Evolutionary conservation across 2,329 filamentous ascomycete genomes (phyloP), one percentile per base, ranked within the genome.

Genomic region (Aspergillus sp.): DNA sequence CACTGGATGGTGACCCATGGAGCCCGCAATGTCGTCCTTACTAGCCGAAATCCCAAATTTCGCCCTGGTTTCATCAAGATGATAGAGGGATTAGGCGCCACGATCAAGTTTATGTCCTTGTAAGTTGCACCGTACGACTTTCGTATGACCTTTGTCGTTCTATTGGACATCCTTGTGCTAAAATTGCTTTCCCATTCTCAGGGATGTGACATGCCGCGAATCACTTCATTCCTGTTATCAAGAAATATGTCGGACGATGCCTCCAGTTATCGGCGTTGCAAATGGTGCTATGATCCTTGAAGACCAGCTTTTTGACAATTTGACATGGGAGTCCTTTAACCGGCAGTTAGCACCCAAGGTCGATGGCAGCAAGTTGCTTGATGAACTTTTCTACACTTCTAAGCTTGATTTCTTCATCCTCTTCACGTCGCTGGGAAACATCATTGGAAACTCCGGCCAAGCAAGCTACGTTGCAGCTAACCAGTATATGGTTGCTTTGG

Each of bases 331-430:
- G 16, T 38, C 2, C 14, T 58, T 4, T 16, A 41, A 13, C 7
- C 34, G 9, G 49, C 47, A 1, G 23, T n/a, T 53, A 7, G 5
- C 13, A 1, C 55, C 55, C 11, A 59, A 59, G 23, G 43, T 58
- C 3, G 44, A 42, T 2, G 57, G 57, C 3, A 51, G 43, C 1
- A 14, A 13, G 4, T 23, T 49, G 11, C 46, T 59, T 1, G 17
- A 58, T 11, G 51, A 56, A 3, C n/a, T 58, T 25, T 58, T 55
- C 23, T 19, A 23, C 16, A 3, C 25, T 36, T 5, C 43, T 3
- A 11, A 20, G 1, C 45, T 60, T 1, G 56, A 58, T 16, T 60
- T 58, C 49, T 60, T 60, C 45, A 48, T 58, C 2, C 16, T 56
- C 3, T 46, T 54, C 14, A 54, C 51, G 3, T 59, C 58, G 0